These are phyloP conservation scores for Thalassiosira ordinaria DNA, from an alignment of 352 stramenopile species.

Conservation along the genomic window DNA sequence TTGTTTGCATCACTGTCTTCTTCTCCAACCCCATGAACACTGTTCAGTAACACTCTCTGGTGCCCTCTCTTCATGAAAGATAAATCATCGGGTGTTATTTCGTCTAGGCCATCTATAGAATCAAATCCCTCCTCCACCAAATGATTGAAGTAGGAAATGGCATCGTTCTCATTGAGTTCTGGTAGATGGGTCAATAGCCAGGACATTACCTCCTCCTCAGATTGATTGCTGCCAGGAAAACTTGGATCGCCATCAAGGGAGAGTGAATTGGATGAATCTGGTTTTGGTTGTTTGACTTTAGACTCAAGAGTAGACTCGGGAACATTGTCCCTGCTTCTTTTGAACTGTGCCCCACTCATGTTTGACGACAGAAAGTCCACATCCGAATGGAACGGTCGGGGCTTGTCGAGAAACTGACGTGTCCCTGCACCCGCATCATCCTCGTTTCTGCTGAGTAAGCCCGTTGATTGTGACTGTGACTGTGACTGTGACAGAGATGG, in stretches of 20 bases:
- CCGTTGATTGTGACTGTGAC: too few relatives aligned
- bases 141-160: constrained; percentile 15
- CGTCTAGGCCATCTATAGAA: constrained; percentile 9
- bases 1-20: too few relatives aligned
- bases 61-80: constrained; percentile 35
- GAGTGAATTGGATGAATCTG: too few relatives aligned
- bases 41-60: constrained; percentile 1
- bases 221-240: constrained; percentile 16
- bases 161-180: constrained; percentile 16
- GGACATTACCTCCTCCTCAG: constrained; percentile 14
- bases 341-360: constrained; percentile 13
- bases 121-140: constrained; percentile 33
- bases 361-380: constrained; percentile 16
- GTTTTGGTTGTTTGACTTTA: too few relatives aligned
- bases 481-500: too few relatives aligned
- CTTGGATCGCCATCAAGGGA: too few relatives aligned
- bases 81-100: constrained; percentile 23
- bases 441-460: too few relatives aligned
- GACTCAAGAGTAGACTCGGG: background rate
- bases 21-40: too few relatives aligned
- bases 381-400: constrained; percentile 13
- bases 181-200: constrained; percentile 28
- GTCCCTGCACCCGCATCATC: too few relatives aligned
- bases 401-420: constrained; percentile 20
- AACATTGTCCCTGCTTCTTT: constrained; percentile 3